Evolutionary conservation across 2,329 filamentous ascomycete species (phyloP).

Genomic region (Aspergillus caelatus): DNA sequence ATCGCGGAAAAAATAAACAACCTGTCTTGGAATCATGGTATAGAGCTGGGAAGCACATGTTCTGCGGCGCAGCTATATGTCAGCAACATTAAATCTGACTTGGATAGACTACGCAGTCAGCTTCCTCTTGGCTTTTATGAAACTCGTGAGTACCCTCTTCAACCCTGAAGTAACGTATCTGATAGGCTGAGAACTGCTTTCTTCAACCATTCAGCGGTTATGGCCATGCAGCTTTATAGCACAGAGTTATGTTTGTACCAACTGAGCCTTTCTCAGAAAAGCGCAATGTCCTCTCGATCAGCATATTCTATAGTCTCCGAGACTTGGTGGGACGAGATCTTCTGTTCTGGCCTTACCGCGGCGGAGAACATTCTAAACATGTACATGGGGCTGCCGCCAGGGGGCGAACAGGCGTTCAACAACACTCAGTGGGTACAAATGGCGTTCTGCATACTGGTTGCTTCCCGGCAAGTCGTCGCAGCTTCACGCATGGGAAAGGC

Average conservation of each 20-base stretch:
- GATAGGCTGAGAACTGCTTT: constrained; percentile 3
- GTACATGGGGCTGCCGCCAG: constrained; percentile 39
- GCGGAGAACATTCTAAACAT: constrained; percentile 6
- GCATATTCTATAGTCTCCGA: neutral
- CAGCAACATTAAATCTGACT: neutral
- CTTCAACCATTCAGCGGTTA: constrained; percentile 31
- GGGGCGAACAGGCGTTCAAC: constrained; percentile 38
- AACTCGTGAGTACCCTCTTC: neutral
- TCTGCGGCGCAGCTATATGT: neutral
- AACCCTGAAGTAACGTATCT: no score
- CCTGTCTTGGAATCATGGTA: neutral
- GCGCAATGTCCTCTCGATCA: neutral
- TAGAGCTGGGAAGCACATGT: neutral
- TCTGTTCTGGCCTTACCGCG: neutral
- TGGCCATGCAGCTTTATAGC: constrained; percentile 44
- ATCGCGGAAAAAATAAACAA: constrained; percentile 44
- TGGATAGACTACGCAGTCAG: neutral
- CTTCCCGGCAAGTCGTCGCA: constrained; percentile 14
- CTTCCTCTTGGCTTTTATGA: neutral
- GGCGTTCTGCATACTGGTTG: constrained; percentile 33
- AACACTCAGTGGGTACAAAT: constrained; percentile 47
- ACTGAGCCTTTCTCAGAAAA: constrained; percentile 32
- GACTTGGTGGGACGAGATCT: neutral
- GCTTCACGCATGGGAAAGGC: neutral
- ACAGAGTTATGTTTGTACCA: constrained; percentile 45